Evolutionary conservation across 2,329 filamentous ascomycete species (phyloP).

Genomic region (Phoma sp.): DNA sequence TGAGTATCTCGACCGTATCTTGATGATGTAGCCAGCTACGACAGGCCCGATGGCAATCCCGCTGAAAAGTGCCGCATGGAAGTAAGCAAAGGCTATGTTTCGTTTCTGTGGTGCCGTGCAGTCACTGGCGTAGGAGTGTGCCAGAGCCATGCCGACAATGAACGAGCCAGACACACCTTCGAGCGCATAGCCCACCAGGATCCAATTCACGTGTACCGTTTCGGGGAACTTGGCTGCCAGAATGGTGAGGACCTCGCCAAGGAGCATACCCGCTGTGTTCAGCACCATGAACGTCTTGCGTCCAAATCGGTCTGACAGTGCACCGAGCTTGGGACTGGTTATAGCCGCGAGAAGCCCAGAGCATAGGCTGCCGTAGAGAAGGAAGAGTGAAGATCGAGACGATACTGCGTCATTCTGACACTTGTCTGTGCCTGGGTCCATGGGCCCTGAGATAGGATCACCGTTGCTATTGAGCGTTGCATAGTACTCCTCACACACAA

Average conservation of each 20-base stretch:
- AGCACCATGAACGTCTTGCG: conserved; percentile 75
- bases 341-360: conserved; percentile 80
- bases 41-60: conserved; percentile 90
- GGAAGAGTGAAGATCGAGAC: conserved; percentile 76
- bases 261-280: conserved; percentile 74
- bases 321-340: conserved; percentile 80
- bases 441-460: conserved; percentile 46
- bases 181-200: conserved; percentile 76
- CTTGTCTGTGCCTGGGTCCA: conserved; percentile 59
- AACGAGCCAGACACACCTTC: conserved; percentile 91
- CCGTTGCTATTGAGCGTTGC: conserved; percentile 56
- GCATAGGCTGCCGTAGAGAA: conserved; percentile 74
- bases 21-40: conserved; percentile 78
- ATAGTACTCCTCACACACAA: conserved; percentile 86
- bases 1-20: conserved; percentile 48
- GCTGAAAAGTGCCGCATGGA: conserved; percentile 85
- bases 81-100: conserved; percentile 83
- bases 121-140: conserved; percentile 87
- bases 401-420: conserved; percentile 83
- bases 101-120: conserved; percentile 81
- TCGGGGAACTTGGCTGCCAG: conserved; percentile 78
- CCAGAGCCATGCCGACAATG: conserved; percentile 78
- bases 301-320: conserved; percentile 85
- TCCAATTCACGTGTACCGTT: conserved; percentile 74
- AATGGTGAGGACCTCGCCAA: conserved; percentile 78